Base-by-base conservation (phyloP, 768 basidiomycete species). In the Rhizopogon rudus region DNA sequence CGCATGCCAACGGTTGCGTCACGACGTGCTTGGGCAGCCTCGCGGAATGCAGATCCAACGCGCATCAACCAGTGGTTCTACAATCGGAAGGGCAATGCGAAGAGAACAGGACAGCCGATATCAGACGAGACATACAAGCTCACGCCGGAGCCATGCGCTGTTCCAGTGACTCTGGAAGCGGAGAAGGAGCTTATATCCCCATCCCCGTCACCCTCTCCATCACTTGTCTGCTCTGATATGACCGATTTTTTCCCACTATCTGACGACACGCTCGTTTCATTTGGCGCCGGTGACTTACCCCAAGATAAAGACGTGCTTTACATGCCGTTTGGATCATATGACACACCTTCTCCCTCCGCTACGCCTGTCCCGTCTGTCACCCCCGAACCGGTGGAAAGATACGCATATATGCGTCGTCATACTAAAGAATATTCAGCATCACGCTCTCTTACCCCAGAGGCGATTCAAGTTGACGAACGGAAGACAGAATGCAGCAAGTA, bases 1-100 rank as follows among this genome's bases (percentile, higher is more conserved):
- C 68, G 70, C 40, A 58, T 69, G 3, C 68, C 67, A 31, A 62
- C 70, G 2, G 8, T 68, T 35, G 54, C 50, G 28, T 69, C 70
- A n/a, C 54, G 67, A 43, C 62, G 55, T 37, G 57, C 54, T 25
- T 69, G 67, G 67, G 67, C 67, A 0, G 55, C 56, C 42, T 64
- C 62, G 7, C 67, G 60, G 49, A 42, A 57, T 29, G 60, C 60
- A 40, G 58, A 31, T 33, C 58, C 62, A 28, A 58, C 52, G 13
- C 55, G 64, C 7, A 62, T 69, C 10, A 56, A 56, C 16, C n/a
- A 8, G n/a, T 69, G 67, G 67, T 69, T 69, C 58, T 28, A 50
- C n/a, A 55, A 63, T 52, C 65, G 67, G 51, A 67, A 5, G 40
- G 49, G 56, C 5, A 25, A 28, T 14, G 69, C 69, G 9, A 71